These are phyloP conservation scores for Dioszegia crocea DNA, from an alignment of 768 basidiomycete species.

Conservation along the genomic window DNA sequence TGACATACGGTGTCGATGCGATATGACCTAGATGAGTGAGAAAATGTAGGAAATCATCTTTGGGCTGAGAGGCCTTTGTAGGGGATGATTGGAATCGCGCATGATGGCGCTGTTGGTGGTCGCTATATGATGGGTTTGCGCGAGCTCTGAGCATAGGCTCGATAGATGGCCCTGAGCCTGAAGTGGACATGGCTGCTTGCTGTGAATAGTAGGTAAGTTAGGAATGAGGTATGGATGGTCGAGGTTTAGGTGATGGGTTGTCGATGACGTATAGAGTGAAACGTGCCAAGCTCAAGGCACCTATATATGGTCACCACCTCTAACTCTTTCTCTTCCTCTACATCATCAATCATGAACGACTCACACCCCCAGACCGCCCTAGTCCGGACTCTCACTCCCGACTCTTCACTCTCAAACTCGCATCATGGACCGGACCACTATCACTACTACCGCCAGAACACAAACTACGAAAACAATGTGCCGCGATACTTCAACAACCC, in stretches of 20 bases:
- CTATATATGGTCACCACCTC: too few species aligned
- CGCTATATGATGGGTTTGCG: background rate
- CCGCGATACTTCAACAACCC: constrained; percentile 43
- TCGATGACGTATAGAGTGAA: background rate
- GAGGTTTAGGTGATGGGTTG: background rate
- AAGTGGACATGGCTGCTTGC: background rate
- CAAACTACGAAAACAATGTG: background rate
- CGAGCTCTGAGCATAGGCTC: background rate
- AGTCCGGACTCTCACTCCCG: background rate
- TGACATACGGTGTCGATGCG: constrained; percentile 21
- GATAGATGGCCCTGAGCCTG: background rate
- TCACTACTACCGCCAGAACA: constrained; percentile 10
- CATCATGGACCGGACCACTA: constrained; percentile 5
- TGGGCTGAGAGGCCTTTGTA: background rate
- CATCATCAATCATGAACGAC: constrained; percentile 3
- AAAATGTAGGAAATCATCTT: background rate
- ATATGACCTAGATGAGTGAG: background rate
- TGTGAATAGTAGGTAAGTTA: background rate
- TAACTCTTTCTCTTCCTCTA: background rate
- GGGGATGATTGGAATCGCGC: background rate
- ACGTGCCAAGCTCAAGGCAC: too few species aligned
- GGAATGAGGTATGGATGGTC: background rate
- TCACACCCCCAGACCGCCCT: background rate
- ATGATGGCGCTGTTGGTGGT: background rate
- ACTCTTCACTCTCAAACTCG: background rate